Percentiles rank a stretch among this genome's conserved stretches.
Conservation (phyloP, 1,284 basidiomycete genomes). For the Apiotrichum domesticum region DNA sequence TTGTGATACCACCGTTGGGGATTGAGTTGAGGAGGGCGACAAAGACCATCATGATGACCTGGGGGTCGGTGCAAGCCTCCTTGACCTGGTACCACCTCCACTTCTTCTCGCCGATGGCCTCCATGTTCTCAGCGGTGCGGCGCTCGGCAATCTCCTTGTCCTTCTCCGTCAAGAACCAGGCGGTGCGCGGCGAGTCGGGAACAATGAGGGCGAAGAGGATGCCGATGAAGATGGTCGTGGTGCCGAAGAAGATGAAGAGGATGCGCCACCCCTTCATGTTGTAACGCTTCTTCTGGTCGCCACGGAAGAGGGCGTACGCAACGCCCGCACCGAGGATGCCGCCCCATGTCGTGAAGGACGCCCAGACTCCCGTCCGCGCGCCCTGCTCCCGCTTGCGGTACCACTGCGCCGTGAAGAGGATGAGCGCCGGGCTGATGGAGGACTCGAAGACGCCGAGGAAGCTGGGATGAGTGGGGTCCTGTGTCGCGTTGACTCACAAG, state of each 20-base stretch:
- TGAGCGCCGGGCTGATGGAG: slow-evolving; percentile 11
- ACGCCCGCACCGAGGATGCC: slow-evolving; percentile 18
- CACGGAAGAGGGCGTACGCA: slow-evolving; percentile 14
- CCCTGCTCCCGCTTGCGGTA: slow-evolving; percentile 15
- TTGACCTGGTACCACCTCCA: slow-evolving; percentile 26
- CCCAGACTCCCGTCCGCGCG: slow-evolving; percentile 15
- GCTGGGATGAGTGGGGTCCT: neutral
- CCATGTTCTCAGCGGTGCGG: slow-evolving; percentile 23
- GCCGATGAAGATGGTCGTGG: slow-evolving; percentile 15
- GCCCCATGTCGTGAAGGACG: slow-evolving; percentile 14
- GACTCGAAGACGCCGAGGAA: slow-evolving; percentile 15
- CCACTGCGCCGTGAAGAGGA: slow-evolving; percentile 20
- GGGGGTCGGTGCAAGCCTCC: slow-evolving; percentile 24
- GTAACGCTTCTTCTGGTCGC: neutral
- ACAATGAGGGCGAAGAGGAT: slow-evolving; percentile 18
- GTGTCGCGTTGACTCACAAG: slow-evolving; percentile 28
- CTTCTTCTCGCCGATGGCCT: slow-evolving; percentile 24
- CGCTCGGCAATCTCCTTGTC: neutral
- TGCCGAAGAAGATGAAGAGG: slow-evolving; percentile 23
- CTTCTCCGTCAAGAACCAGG: neutral
- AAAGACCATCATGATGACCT: neutral
- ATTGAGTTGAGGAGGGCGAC: slow-evolving; percentile 12
- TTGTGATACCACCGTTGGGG: slow-evolving; percentile 6
- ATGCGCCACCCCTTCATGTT: slow-evolving; percentile 17
- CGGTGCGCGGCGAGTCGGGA: neutral